Conservation (phyloP, 2,329 filamentous ascomycete genomes). For the Albophoma yamanashiensis region DNA sequence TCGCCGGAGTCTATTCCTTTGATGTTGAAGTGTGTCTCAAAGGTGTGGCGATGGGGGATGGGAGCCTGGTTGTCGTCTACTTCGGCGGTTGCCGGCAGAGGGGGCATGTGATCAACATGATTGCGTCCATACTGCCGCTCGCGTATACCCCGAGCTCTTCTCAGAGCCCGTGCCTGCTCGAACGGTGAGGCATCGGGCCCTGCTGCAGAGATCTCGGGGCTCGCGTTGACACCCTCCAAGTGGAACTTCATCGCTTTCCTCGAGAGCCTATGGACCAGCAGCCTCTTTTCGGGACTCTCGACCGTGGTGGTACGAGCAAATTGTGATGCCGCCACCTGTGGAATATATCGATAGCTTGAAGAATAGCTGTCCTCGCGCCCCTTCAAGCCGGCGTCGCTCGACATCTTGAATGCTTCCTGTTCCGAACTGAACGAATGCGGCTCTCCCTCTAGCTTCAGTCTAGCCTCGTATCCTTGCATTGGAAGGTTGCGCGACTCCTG, state of each 20-base stretch:
- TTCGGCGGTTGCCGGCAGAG: constrained; percentile 25
- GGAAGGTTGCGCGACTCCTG: constrained; percentile 1
- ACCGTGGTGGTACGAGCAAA: constrained; percentile 43
- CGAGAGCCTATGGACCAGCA: constrained; percentile 31
- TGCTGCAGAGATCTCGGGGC: constrained; percentile 7
- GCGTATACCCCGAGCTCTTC: constrained; percentile 25
- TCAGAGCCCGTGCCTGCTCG: constrained; percentile 24
- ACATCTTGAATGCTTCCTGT: constrained; percentile 1
- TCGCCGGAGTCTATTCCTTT: constrained; percentile 4
- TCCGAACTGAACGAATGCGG: constrained; percentile 3
- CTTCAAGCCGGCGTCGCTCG: constrained; percentile 7
- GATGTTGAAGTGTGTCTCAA: constrained; percentile 14
- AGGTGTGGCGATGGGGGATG: constrained; percentile 17
- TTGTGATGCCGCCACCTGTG: constrained; percentile 41
- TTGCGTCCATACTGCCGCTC: constrained; percentile 29
- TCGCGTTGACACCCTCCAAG: constrained; percentile 17
- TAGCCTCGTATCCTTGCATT: neutral
- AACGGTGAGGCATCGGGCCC: constrained; percentile 19
- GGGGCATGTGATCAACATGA: constrained; percentile 29
- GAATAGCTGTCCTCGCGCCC: constrained; percentile 5
- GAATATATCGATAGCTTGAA: constrained; percentile 35
- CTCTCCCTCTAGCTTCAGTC: neutral
- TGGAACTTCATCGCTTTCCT: constrained; percentile 30
- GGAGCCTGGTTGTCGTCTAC: constrained; percentile 12
- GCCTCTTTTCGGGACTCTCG: constrained; percentile 24